A percentile compares a stretch with the other conserved stretches of the same genome.
phyloP scores from a whole-genome alignment of 2,329 filamentous ascomycete species.

The Macrophomina pseudophaseolina region DNA sequence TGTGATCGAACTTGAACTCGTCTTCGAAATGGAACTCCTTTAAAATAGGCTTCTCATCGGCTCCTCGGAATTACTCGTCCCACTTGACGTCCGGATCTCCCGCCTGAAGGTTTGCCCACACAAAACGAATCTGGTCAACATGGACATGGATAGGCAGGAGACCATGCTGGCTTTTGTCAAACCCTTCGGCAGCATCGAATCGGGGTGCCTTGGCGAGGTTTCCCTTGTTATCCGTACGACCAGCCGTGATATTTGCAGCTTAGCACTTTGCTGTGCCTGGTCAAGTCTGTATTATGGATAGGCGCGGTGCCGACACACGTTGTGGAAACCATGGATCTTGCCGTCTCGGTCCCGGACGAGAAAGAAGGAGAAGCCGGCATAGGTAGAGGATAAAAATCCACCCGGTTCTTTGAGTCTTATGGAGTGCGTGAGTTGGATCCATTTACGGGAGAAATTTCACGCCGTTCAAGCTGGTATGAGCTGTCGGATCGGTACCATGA shows the following conservation, averaged over 20 bases:
- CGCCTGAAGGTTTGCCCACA: conserved; percentile 46
- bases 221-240: conserved; percentile 47
- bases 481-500: conserved; percentile 60
- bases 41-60: conserved; percentile 42
- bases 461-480: conserved; percentile 63
- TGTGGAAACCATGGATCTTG: conserved; percentile 43
- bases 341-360: conserved; percentile 9
- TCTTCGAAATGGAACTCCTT: conserved; percentile 41
- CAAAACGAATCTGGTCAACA: conserved; percentile 40
- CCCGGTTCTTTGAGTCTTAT: conserved; percentile 57
- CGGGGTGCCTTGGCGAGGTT: conserved; percentile 49
- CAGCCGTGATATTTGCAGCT: conserved; percentile 52
- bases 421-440: conserved; percentile 62
- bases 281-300: conserved; percentile 37
- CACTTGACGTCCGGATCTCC: conserved; percentile 40
- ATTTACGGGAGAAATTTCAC: conserved; percentile 62
- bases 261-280: conserved; percentile 42
- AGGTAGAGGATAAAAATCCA: conserved; percentile 61
- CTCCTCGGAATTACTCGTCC: conserved; percentile 38
- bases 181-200: conserved; percentile 47
- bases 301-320: conserved; percentile 50
- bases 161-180: conserved; percentile 47
- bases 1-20: conserved; percentile 54
- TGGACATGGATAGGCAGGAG: conserved; percentile 43
- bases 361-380: conserved; percentile 58